A percentile compares a stretch with the other conserved stretches of the same genome.
Conservation (phyloP, 2,329 filamentous ascomycete species). For the Aspergillus japonicus region DNA sequence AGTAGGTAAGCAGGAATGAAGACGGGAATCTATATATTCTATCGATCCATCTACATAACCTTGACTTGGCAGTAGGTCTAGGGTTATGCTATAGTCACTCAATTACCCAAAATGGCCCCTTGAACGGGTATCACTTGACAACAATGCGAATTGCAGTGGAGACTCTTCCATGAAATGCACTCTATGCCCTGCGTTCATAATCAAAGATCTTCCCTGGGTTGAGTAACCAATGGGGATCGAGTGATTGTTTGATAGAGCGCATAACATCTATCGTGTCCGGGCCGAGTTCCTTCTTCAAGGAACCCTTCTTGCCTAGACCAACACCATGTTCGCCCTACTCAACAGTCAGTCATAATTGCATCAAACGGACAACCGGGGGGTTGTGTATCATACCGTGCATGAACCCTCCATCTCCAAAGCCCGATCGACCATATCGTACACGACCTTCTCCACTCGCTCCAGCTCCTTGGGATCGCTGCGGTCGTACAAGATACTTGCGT, state of each 20-base stretch:
- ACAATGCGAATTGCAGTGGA: too few species aligned
- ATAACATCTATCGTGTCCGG: conserved; percentile 78
- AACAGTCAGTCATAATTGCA: conserved; percentile 10
- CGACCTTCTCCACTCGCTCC: conserved; percentile 73
- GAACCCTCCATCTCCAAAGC: conserved; percentile 93
- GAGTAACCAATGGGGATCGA: conserved; percentile 85
- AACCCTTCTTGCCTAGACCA: conserved; percentile 82
- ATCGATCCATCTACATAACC: too few species aligned
- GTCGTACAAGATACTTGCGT: conserved; percentile 88
- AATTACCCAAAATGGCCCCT: too few species aligned
- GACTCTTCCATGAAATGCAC: not conserved
- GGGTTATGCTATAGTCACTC: too few species aligned
- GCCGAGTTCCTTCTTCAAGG: conserved; percentile 75
- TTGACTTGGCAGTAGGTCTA: too few species aligned
- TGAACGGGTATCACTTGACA: too few species aligned
- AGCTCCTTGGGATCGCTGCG: conserved; percentile 66
- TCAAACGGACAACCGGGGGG: not conserved
- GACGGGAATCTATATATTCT: too few species aligned
- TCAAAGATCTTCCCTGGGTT: conserved; percentile 94
- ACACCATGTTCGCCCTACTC: conserved; percentile 73
- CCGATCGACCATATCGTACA: conserved; percentile 87
- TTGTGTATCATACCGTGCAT: conserved; percentile 60
- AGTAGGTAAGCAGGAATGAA: too few species aligned
- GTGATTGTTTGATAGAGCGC: conserved; percentile 75
- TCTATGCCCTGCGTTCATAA: conserved; percentile 33